phyloP scores from a whole-genome alignment of 768 basidiomycete genomes.

The Suillus paluster region DNA sequence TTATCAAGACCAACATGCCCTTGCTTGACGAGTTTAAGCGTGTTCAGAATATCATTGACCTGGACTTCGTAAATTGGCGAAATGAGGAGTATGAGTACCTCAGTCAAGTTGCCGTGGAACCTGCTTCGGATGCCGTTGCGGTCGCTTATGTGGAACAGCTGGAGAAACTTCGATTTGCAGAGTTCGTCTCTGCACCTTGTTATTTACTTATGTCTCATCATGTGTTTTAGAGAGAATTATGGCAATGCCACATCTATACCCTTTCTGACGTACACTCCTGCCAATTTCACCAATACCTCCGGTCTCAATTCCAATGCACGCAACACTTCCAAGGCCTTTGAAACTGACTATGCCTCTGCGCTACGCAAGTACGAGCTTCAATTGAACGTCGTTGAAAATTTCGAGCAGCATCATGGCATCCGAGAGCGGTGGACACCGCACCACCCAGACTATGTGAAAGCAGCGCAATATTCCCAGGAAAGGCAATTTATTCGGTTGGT shows the following conservation, averaged over 20 bases:
- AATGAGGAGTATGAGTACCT: conserved; percentile 3
- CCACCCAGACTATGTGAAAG: conserved; percentile 26
- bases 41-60: neutral
- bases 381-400: neutral
- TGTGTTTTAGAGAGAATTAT: conserved; percentile 13
- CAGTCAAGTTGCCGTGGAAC: neutral
- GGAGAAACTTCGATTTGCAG: conserved; percentile 1
- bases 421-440: conserved; percentile 30
- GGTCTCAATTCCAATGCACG: conserved; percentile 18
- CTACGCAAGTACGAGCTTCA: conserved; percentile 22
- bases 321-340: conserved; percentile 23
- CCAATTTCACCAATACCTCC: conserved; percentile 15
- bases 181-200: neutral
- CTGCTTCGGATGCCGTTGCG: conserved; percentile 29
- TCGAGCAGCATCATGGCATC: conserved; percentile 31
- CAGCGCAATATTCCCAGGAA: conserved; percentile 8
- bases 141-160: conserved; percentile 7
- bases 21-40: conserved; percentile 4
- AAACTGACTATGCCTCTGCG: conserved; percentile 20
- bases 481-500: conserved; percentile 33
- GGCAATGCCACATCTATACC: conserved; percentile 10
- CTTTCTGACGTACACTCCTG: conserved; percentile 21
- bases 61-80: neutral
- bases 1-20: conserved; percentile 6
- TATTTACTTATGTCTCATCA: neutral